Base-by-base conservation (phyloP, 371 early-diverging fungal species). In the Blakeslea trispora region DNA sequence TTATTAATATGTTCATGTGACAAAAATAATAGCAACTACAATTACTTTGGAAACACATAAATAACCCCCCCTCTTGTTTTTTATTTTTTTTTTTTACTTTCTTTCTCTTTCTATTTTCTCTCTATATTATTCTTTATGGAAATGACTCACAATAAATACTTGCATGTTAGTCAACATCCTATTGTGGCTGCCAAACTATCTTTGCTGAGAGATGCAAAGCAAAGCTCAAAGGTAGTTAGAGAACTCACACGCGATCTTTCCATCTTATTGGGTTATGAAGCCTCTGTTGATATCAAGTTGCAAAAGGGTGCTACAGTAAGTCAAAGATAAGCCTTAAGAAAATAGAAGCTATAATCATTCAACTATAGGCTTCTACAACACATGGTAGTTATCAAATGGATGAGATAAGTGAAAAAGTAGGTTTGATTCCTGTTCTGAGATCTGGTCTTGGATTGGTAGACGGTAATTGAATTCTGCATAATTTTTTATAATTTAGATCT, bases 351-450 rank as follows among this genome's bases (percentile, higher is more conserved):
- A 17, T 17, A 15, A 34, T 31, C n/a, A 32, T 18, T 24, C 28
- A 15, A 24, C 34, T 47, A 31, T 64, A 64, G 59, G 52, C 51
- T 37, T 15, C 37, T 48, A 73, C 71, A 48, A 84, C 85, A 31
- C 66, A 77, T 46, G 82, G 75, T 15, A 31, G 69, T 2, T 91
- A 75, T 72, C 52, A 66, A 43, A 82, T 74, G 0, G 57, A 64
- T 8, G 73, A 80, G 28, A 47, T 94, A 10, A 75, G 68, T 37
- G 74, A 80, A 19, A 71, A 62, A 34, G 72, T 90, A 19, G 94
- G 82, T 0, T 75, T 94, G 11, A 84, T 94, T n/a, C 94, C 94
- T 28, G 84, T 94, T 32, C 71, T 94, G 46, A 84, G 93, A 59
- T 89, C 91, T 21, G 93, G 93, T 7, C 75, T 90, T 42, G 84